These are phyloP conservation scores for Cercospora zeina DNA, from an alignment of 2,329 filamentous ascomycete species.

Conservation along the genomic window DNA sequence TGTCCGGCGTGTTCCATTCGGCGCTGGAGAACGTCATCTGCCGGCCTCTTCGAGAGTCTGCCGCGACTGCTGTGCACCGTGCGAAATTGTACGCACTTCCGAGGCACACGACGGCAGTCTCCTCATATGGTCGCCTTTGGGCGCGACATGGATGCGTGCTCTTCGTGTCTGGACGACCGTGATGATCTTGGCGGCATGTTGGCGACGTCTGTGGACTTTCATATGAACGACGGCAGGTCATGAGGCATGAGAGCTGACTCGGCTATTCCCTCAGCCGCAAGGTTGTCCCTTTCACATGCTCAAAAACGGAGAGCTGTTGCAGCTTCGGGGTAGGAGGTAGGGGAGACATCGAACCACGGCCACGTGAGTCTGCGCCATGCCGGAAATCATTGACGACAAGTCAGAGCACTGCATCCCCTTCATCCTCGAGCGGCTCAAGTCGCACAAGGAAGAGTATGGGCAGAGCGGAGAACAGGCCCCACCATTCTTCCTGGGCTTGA, in stretches of 20 bases:
- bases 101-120: background rate
- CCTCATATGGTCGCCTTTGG: too few relatives aligned
- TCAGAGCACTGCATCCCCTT: constrained; percentile 75
- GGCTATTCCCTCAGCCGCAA: constrained; percentile 13
- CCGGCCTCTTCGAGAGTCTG: constrained; percentile 5
- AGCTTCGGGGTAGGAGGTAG: background rate
- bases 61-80: background rate
- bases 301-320: constrained; percentile 14
- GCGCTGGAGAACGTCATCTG: constrained; percentile 2
- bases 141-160: background rate
- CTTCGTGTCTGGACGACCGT: background rate
- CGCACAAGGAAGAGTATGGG: constrained; percentile 50
- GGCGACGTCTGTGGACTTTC: background rate
- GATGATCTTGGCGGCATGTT: background rate
- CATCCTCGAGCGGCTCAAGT: constrained; percentile 62
- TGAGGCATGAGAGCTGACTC: constrained; percentile 5
- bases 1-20: background rate
- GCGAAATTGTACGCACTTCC: background rate
- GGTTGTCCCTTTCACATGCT: constrained; percentile 28
- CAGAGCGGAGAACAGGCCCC: constrained; percentile 44
- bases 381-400: constrained; percentile 71
- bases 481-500: constrained; percentile 84
- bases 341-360: constrained; percentile 11
- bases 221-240: constrained; percentile 11
- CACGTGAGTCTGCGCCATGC: constrained; percentile 40